Evolutionary conservation across 2,329 filamentous ascomycete species (phyloP), one percentile per base, ranked within the genome.

Genomic region (Cercospora janseana): DNA sequence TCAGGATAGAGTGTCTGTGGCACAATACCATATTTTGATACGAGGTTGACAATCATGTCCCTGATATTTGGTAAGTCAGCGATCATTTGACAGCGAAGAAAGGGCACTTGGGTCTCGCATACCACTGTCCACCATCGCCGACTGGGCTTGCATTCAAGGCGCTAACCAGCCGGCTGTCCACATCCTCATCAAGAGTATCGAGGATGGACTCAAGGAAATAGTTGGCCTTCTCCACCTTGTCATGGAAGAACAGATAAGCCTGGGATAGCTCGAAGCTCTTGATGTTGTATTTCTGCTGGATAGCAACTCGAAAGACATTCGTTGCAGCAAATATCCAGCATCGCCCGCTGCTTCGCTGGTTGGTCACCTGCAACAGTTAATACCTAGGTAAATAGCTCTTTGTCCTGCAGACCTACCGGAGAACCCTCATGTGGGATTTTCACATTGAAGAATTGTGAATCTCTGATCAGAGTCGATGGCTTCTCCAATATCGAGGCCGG

Each of bases 301-400:
- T 76, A 1, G 88, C 86, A n/a, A 95, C 79, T 21, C 90, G 85
- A 72, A 95, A 93, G 49, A 94, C 84, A 61, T 95, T 95, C n/a
- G 88, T 93, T 4, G 87, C 82, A 1, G 90, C 90, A 61, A 95
- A 95, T 56, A 95, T 80, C 90, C 90, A 95, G 75, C 90, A 95
- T 57, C 90, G 79, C 6, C 89, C 90, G 2, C 86, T 90, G 6
- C 80, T 80, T 26, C 85, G 79, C 72, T 95, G 89, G 68, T 94
- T 91, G 0, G 90, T 94, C 55, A 95, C 85, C 56, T 58, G 7
- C 1, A 6, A 21, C 28, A 12, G 31, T 52, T 26, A 49, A 41
- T 3, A 31, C 9, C 21, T 10, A 7, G 18, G n/a, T 8, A 9
- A 24, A 9, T 9, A 10, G 15, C 7, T 23, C 12, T 26, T n/a